Conservation (phyloP, 2,329 filamentous ascomycete species). For the Dryadomyces sulphureus region DNA sequence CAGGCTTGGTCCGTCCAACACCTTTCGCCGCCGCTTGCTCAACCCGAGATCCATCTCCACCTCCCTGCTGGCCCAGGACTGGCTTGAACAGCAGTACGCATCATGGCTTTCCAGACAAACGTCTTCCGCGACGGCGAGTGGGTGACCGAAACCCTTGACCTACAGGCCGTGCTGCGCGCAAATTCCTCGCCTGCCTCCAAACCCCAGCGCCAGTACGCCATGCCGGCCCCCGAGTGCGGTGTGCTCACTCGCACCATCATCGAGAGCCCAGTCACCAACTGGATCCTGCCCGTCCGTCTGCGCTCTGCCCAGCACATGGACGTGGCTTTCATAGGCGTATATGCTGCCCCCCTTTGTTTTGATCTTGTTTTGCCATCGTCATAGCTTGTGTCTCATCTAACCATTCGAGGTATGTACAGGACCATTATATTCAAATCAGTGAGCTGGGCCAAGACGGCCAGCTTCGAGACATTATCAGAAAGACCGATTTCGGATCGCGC, state of each 20-base stretch:
- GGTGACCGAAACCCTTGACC: slow-evolving; percentile 37
- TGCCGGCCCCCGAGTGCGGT: slow-evolving; percentile 42
- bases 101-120: slow-evolving; percentile 39
- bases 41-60: not conserved
- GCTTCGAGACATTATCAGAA: slow-evolving; percentile 61
- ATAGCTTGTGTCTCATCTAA: not conserved
- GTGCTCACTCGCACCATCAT: slow-evolving; percentile 67
- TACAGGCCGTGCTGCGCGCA: slow-evolving; percentile 26
- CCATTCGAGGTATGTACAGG: slow-evolving; percentile 25
- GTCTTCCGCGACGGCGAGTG: slow-evolving; percentile 39
- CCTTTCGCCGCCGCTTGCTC: not conserved
- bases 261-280: slow-evolving; percentile 59
- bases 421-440: slow-evolving; percentile 67
- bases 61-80: not conserved
- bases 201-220: slow-evolving; percentile 15
- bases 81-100: slow-evolving; percentile 2
- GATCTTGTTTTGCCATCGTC: not conserved
- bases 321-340: slow-evolving; percentile 70
- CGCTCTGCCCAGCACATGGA: slow-evolving; percentile 59
- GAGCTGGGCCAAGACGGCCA: slow-evolving; percentile 56
- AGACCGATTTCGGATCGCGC: slow-evolving; percentile 60
- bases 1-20: not conserved
- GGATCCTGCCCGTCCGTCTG: slow-evolving; percentile 67
- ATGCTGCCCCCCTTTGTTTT: slow-evolving; percentile 14
- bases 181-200: slow-evolving; percentile 17